A percentile compares a stretch with the other conserved stretches of the same genome.
These are phyloP conservation scores for Macroventuria anomochaeta DNA, from an alignment of 2,329 filamentous ascomycete species.

Conservation along the genomic window DNA sequence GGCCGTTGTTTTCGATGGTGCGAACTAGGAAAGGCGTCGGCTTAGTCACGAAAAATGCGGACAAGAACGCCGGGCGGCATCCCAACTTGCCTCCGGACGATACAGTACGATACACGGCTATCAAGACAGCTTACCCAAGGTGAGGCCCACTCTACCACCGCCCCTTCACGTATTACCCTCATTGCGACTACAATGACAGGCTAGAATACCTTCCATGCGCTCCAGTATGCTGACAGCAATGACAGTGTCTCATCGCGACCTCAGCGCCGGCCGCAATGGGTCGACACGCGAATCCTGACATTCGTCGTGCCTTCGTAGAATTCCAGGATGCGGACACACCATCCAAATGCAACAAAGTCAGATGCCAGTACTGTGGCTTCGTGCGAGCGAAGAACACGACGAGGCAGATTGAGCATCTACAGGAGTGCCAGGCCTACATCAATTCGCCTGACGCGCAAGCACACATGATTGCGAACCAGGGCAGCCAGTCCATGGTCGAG, in stretches of 20 bases:
- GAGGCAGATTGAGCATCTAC: slow-evolving; percentile 58
- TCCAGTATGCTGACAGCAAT: slow-evolving; percentile 22
- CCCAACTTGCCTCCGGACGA: not conserved
- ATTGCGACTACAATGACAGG: not conserved
- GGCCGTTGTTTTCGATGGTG: not conserved
- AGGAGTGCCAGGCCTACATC: slow-evolving; percentile 54
- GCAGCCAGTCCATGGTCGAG: slow-evolving; percentile 26
- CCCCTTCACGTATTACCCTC: not conserved
- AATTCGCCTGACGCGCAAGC: slow-evolving; percentile 53
- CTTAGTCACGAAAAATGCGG: slow-evolving; percentile 9
- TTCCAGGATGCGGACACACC: slow-evolving; percentile 52
- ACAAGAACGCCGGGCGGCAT: not conserved
- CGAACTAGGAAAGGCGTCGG: not conserved
- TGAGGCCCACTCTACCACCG: slow-evolving; percentile 9
- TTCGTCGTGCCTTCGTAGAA: slow-evolving; percentile 46
- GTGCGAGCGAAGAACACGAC: slow-evolving; percentile 60
- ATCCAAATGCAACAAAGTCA: slow-evolving; percentile 57
- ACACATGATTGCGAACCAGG: slow-evolving; percentile 32
- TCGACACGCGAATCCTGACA: slow-evolving; percentile 52
- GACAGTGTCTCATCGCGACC: slow-evolving; percentile 9
- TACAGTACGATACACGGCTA: slow-evolving; percentile 18
- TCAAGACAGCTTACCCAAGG: slow-evolving; percentile 16
- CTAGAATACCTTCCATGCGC: not conserved
- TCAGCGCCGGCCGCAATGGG: slow-evolving; percentile 27
- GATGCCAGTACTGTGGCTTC: slow-evolving; percentile 58